phyloP scores from a whole-genome alignment of 192 early-diverging fungal species.

The Neocallimastix lanati region DNA sequence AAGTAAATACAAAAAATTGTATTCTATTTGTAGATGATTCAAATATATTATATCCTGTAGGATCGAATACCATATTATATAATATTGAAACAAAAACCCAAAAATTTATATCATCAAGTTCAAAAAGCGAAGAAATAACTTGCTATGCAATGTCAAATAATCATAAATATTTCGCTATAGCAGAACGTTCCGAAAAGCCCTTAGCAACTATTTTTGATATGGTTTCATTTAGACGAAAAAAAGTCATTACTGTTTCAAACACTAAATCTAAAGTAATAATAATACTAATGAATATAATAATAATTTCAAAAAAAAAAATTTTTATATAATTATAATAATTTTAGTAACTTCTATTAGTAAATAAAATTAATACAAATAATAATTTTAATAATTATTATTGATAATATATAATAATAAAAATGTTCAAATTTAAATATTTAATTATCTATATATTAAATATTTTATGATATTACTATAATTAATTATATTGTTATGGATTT shows the following conservation, averaged over 20 bases:
- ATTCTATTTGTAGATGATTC: constrained; percentile 32
- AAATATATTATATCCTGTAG: constrained; percentile 35
- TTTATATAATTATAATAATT: too few relatives aligned
- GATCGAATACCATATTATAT: constrained; percentile 36
- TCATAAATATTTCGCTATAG: constrained; percentile 32
- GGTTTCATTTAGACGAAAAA: constrained; percentile 25
- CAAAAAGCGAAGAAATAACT: constrained; percentile 30
- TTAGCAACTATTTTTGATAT: constrained; percentile 25
- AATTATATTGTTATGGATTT: too few relatives aligned
- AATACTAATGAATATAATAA: too few relatives aligned
- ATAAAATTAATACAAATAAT: too few relatives aligned
- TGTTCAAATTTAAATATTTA: too few relatives aligned
- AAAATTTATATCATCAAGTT: constrained; percentile 26
- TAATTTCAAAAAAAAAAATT: too few relatives aligned
- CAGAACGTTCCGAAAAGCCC: constrained; percentile 24
- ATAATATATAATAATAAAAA: too few relatives aligned
- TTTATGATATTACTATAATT: too few relatives aligned
- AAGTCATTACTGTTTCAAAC: constrained; percentile 16
- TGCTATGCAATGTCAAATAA: constrained; percentile 22
- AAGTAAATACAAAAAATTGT: constrained; percentile 18
- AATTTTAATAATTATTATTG: too few relatives aligned
- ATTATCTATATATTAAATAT: too few relatives aligned
- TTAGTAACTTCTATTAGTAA: too few relatives aligned
- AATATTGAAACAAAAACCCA: constrained; percentile 31
- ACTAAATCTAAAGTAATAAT: constrained; percentile 21